Conservation (phyloP, 352 stramenopile species). For the Globisporangium polare region DNA sequence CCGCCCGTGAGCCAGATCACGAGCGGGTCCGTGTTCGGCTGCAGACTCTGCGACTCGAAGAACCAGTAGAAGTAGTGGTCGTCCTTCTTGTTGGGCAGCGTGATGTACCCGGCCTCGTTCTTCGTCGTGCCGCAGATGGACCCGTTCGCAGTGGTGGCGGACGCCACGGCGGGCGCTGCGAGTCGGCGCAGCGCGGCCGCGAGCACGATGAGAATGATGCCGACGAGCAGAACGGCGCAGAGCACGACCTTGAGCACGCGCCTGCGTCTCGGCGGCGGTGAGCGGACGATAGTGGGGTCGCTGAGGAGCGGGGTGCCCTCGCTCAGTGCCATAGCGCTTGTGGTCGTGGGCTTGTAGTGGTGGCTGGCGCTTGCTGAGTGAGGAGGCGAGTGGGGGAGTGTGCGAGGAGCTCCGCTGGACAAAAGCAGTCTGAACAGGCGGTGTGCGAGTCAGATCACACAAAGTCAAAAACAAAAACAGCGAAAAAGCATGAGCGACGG, state of each 20-base stretch:
- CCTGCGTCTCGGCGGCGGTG: background rate
- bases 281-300: background rate
- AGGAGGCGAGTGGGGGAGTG: background rate
- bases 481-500: background rate
- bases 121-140: slow-evolving; percentile 19
- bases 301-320: background rate
- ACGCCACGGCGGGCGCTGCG: background rate
- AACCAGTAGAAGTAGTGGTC: slow-evolving; percentile 49
- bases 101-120: slow-evolving; percentile 31
- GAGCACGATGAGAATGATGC: background rate
- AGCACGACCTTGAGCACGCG: slow-evolving; percentile 1
- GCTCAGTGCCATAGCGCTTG: background rate
- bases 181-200: background rate
- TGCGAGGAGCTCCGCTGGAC: background rate
- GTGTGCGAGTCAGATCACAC: background rate
- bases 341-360: background rate
- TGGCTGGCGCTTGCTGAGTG: background rate
- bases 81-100: slow-evolving; percentile 29
- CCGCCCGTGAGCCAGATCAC: slow-evolving; percentile 41
- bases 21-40: slow-evolving; percentile 22
- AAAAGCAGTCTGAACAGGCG: background rate
- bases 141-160: background rate
- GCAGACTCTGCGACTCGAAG: slow-evolving; percentile 23
- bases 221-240: background rate
- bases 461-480: no score